These are phyloP conservation scores for Claviceps pusilla DNA, from an alignment of 2,329 filamentous ascomycete genomes.

Conservation along the genomic window DNA sequence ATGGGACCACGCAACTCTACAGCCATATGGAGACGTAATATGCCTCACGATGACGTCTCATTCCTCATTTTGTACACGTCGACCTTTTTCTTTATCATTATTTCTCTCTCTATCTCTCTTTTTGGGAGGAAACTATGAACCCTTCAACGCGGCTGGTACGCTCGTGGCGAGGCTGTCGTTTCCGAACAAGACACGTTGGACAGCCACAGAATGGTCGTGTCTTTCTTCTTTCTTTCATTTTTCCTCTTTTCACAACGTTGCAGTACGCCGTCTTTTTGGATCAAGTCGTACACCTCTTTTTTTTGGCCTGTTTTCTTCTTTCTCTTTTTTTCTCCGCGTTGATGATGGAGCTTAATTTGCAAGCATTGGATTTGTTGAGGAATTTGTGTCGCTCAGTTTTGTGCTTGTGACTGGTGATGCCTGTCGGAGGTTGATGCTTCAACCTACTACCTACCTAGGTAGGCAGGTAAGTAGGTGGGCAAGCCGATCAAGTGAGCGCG, in stretches of 20 bases:
- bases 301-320: neutral
- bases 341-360: neutral
- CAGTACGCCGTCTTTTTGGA: neutral
- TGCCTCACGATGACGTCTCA: constrained; percentile 6
- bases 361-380: neutral
- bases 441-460: no score
- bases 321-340: neutral
- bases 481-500: neutral
- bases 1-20: constrained; percentile 1
- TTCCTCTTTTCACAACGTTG: neutral
- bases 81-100: neutral
- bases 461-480: no score
- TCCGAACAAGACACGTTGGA: neutral
- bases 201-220: neutral
- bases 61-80: neutral
- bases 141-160: constrained; percentile 2
- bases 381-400: neutral
- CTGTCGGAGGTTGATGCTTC: neutral
- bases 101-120: no score
- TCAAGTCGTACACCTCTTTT: neutral
- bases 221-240: neutral
- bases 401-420: neutral
- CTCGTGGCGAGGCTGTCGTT: neutral
- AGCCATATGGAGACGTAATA: neutral
- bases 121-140: neutral